Evolutionary conservation across 2,329 filamentous ascomycete species (phyloP).

Genomic region (Ceratocystis huliohia): DNA sequence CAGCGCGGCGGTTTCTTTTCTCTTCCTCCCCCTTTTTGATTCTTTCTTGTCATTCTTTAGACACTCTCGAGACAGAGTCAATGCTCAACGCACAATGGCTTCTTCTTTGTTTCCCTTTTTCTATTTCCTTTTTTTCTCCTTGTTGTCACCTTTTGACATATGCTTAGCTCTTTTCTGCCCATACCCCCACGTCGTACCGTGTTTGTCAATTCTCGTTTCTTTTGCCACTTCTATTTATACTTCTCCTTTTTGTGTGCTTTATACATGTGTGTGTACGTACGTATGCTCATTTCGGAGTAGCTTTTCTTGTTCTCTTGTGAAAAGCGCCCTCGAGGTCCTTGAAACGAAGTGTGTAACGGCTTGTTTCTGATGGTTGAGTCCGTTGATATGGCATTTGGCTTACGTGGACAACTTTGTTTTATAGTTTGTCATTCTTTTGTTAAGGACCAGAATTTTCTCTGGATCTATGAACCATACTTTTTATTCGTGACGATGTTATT

Average conservation of each 20-base stretch:
- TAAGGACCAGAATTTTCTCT: no score
- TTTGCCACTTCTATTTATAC: constrained; percentile 5
- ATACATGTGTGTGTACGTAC: not conserved
- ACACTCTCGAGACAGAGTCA: constrained; percentile 4
- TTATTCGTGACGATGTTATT: no score
- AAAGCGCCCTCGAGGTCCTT: not conserved
- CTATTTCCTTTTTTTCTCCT: not conserved
- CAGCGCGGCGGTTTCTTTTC: constrained; percentile 3
- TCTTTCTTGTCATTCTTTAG: constrained; percentile 4
- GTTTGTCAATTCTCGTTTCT: constrained; percentile 17
- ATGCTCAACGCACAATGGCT: constrained; percentile 5
- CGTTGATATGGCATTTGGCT: not conserved
- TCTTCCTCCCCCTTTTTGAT: not conserved
- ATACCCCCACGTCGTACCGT: constrained; percentile 12
- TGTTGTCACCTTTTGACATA: constrained; percentile 8
- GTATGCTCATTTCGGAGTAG: not conserved
- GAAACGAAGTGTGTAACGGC: not conserved
- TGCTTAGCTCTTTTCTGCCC: constrained; percentile 7
- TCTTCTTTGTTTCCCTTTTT: not conserved
- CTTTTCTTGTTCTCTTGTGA: not conserved
- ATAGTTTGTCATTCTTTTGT: no score
- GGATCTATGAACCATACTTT: no score
- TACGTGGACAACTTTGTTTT: not conserved
- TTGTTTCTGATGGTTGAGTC: not conserved
- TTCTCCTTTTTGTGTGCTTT: not conserved